phyloP scores from a whole-genome alignment of 768 basidiomycete genomes.

The Leccinum variicolor region DNA sequence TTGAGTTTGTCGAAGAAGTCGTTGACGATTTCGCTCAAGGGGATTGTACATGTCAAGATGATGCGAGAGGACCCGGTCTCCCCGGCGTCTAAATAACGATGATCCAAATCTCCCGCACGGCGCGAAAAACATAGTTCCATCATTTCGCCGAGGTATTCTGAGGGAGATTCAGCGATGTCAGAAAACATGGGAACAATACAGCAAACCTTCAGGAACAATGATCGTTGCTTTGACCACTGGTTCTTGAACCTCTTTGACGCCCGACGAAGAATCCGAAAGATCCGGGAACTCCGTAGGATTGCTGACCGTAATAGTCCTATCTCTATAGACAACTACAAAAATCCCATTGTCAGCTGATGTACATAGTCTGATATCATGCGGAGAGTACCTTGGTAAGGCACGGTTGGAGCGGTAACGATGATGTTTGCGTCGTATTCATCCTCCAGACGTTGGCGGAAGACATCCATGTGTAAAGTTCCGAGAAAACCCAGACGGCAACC shows the following conservation, averaged over 20 bases:
- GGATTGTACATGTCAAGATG: slow-evolving; percentile 80
- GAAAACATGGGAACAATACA: neutral
- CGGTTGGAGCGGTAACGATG: slow-evolving; percentile 93
- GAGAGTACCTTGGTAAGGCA: slow-evolving; percentile 77
- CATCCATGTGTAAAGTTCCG: slow-evolving; percentile 95
- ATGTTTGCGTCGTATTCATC: slow-evolving; percentile 96
- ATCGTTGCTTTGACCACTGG: slow-evolving; percentile 93
- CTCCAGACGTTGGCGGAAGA: slow-evolving; percentile 92
- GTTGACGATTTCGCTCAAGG: slow-evolving; percentile 89
- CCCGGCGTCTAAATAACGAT: slow-evolving; percentile 74
- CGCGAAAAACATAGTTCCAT: slow-evolving; percentile 90
- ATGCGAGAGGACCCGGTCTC: slow-evolving; percentile 48
- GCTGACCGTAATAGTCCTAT: slow-evolving; percentile 64
- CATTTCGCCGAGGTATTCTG: slow-evolving; percentile 93
- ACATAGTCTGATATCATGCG: neutral
- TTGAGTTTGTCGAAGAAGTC: slow-evolving; percentile 96
- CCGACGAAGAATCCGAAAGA: slow-evolving; percentile 51
- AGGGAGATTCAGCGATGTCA: neutral
- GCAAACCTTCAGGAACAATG: slow-evolving; percentile 85
- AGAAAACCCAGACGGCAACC: slow-evolving; percentile 94
- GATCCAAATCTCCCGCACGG: slow-evolving; percentile 79
- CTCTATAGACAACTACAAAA: slow-evolving; percentile 67
- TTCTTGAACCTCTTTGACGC: slow-evolving; percentile 79
- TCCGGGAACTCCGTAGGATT: slow-evolving; percentile 98
- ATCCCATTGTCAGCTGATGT: neutral